phyloP scores from a whole-genome alignment of 23 red algal species.

The Gracilaria caudata region DNA sequence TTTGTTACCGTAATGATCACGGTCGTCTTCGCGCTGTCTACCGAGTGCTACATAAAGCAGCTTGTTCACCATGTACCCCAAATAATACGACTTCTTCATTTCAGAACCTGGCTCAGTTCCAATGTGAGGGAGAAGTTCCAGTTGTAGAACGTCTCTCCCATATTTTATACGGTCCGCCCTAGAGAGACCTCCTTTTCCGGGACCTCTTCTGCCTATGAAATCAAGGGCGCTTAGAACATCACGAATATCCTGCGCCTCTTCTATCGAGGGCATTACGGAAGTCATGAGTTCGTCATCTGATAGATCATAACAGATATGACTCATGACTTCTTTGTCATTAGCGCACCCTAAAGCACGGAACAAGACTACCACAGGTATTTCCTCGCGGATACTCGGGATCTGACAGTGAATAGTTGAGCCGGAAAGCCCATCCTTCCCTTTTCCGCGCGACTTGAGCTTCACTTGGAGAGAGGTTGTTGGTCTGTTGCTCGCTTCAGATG shows the following conservation, averaged over 20 bases:
- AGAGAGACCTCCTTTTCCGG: constrained; percentile 50
- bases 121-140: constrained; percentile 98
- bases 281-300: constrained; percentile 96
- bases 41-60: constrained; percentile 85
- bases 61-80: constrained; percentile 97
- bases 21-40: constrained; percentile 86
- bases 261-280: constrained; percentile 92
- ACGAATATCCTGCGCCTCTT: constrained; percentile 88
- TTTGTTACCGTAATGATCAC: constrained; percentile 99
- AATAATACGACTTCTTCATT: constrained; percentile 92
- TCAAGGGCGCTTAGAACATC: constrained; percentile 89
- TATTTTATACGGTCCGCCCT: constrained; percentile 90
- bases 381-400: constrained; percentile 86
- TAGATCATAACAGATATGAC: constrained; percentile 92
- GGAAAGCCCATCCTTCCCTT: constrained; percentile 41
- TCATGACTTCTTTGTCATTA: constrained; percentile 97
- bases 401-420: constrained; percentile 80
- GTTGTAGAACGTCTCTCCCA: constrained; percentile 89
- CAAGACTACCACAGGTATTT: constrained; percentile 94
- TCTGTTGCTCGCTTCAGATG: constrained; percentile 84
- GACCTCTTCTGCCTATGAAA: constrained; percentile 92
- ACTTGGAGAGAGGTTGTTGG: constrained; percentile 76
- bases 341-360: constrained; percentile 96
- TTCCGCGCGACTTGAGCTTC: constrained; percentile 64
- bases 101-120: constrained; percentile 78